Evolutionary conservation across 163 green algal species (phyloP), one percentile per base, ranked within the genome.

Genomic region (Coccomyxa subellipsoidea): DNA sequence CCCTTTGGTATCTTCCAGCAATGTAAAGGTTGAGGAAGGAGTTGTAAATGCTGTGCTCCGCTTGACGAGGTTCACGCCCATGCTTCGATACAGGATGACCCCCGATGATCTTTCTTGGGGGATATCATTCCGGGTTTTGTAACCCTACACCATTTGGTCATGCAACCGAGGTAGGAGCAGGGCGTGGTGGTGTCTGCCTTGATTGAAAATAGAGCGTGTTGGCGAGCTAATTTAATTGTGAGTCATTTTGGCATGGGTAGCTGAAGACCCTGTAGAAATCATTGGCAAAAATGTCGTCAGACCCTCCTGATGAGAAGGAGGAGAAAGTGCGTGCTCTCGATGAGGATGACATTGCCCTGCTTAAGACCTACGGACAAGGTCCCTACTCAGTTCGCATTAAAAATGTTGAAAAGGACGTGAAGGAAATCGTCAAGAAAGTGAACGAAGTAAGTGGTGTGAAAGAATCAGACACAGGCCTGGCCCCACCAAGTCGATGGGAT

Each of bases 371-470:
- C 80, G 95, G 97, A 0, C 88, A 98, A 0, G 97, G 97, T 0
- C 95, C 97, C 0, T 99, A 99, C 78, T 91, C 95, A 21, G 86
- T 54, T 3, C 86, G 89, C 9, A 99, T 99, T 66, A 99, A 98
- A 85, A 54, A 69, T 34, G 78, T 90, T 15, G 97, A 99, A 88
- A 91, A 90, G 32, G 97, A 99, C 83, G 87, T 99, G 9, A 98
- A 98, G 81, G 92, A 94, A 34, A 93, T 98, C 27, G 85, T 93
- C 27, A 97, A 97, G 85, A 83, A 85, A 38, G 90, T 92, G 32
- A 97, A 98, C 75, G 95, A 99, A 10, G 85, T 99, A 2, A 96
- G 93, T 38, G 97, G 96, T 31, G 93, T 99, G 54, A 99, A 99
- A 88, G 97, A 99, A 90, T 97, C 91, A 25, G 97, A 99, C 87